Conservation (phyloP, 2,329 filamentous ascomycete genomes). For the Hortaea sp. region DNA sequence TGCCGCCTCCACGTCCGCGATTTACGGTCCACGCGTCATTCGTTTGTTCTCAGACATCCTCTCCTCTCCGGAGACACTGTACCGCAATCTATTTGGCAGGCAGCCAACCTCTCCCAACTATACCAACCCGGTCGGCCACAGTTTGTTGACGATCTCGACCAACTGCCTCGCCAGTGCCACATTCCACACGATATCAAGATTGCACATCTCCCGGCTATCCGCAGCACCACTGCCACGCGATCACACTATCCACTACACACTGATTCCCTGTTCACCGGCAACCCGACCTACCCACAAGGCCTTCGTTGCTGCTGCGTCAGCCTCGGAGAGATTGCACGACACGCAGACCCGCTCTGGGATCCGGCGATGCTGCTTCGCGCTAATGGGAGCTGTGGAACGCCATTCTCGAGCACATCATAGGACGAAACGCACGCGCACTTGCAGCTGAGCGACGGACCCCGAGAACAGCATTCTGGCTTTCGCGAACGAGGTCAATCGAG, state of each 20-base stretch:
- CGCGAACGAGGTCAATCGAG: neutral
- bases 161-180: neutral
- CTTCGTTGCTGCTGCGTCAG: constrained; percentile 1
- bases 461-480: neutral
- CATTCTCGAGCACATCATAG: neutral
- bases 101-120: too few relatives aligned
- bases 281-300: neutral
- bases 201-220: neutral
- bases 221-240: neutral
- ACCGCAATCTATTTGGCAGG: too few relatives aligned
- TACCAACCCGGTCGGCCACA: too few relatives aligned
- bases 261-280: constrained; percentile 1
- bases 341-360: neutral
- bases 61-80: too few relatives aligned
- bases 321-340: neutral
- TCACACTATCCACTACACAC: neutral
- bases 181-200: constrained; percentile 1
- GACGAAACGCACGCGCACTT: neutral
- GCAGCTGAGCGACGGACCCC: neutral
- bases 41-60: too few relatives aligned
- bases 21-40: too few relatives aligned
- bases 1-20: too few relatives aligned
- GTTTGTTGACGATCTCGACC: neutral
- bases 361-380: constrained; percentile 4
- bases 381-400: neutral